Evolutionary conservation across 2,329 filamentous ascomycete species (phyloP).

Genomic region (Aspergillus chevalieri): DNA sequence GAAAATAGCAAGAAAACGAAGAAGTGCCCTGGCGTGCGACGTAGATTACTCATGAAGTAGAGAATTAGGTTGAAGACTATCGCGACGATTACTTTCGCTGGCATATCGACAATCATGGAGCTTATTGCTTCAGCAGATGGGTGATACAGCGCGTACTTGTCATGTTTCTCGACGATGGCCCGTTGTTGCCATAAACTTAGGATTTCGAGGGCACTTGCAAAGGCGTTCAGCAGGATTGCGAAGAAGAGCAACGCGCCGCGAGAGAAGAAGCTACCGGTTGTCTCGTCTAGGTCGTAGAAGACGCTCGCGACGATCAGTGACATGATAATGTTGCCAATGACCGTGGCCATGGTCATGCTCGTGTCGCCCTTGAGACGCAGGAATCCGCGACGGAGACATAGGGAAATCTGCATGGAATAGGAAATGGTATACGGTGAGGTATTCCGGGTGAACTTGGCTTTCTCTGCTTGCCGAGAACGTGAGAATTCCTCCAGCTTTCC

Average conservation of each 20-base stretch:
- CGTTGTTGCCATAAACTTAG: constrained; percentile 80
- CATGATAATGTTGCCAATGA: constrained; percentile 63
- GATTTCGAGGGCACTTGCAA: constrained; percentile 71
- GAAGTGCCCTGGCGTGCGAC: constrained; percentile 67
- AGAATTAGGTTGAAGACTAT: constrained; percentile 71
- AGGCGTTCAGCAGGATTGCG: constrained; percentile 76
- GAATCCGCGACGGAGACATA: constrained; percentile 76
- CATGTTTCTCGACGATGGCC: constrained; percentile 86
- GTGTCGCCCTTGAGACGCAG: constrained; percentile 68
- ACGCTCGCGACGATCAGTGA: constrained; percentile 70
- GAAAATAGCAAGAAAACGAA: constrained; percentile 80
- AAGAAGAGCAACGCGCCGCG: constrained; percentile 78
- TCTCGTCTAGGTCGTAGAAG: constrained; percentile 66
- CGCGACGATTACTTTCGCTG: constrained; percentile 67
- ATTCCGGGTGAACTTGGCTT: constrained; percentile 44
- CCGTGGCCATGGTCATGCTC: constrained; percentile 60
- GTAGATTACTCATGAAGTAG: constrained; percentile 82
- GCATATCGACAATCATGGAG: constrained; percentile 79
- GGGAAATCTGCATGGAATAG: constrained; percentile 63
- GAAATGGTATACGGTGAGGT: constrained; percentile 78
- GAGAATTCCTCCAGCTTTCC: constrained; percentile 31
- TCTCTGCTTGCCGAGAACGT: constrained; percentile 34
- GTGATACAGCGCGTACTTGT: constrained; percentile 80
- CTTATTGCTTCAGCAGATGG: constrained; percentile 82
- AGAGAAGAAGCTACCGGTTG: constrained; percentile 66